Base-by-base conservation (phyloP, 768 basidiomycete genomes). In the Xerocomellus chrysenteron region DNA sequence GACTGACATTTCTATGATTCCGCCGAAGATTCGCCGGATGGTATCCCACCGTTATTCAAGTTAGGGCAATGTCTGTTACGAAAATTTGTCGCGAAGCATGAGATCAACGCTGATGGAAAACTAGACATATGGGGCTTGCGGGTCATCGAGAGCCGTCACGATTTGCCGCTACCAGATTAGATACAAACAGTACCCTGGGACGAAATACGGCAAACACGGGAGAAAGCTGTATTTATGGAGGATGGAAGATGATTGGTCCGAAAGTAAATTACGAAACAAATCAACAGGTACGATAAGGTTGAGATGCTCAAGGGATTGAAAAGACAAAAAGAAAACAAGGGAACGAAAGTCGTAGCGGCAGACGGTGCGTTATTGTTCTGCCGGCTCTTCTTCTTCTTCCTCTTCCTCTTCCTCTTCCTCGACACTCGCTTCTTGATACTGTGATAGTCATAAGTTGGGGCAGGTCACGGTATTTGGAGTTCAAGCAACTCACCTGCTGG, bases 341-440 rank as follows among this genome's bases (percentile, higher is more conserved):
- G 44, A n/a, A 58, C 9, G 9, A 47, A 36, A 50, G 19, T 28
- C 47, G 4, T 14, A 10, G 32, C 9, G 21, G 5, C 36, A 5
- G n/a, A 43, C 10, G 19, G n/a, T 24, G 54, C 26, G 50, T 67
- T 68, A 74, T 72, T 74, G 72, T 47, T 72, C 67, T 55, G 58
- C 62, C 6, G 35, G 63, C 26, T 62, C 66, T 45, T 19, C 69
- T 21, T 77, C 75, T 16, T 68, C 74, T 16, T 74, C 74, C 14
- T 76, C 76, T 37, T 80, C 32, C 32, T 1, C 32, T 3, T 32
- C 32, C 32, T 3, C 80, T n/a, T 76, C 80, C 2, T 67, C 66
- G 37, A 73, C 65, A 1, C 64, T 74, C 16, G 84, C 84, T 65
- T 86, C 85, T 71, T 86, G 85, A 63, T 86, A 87, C 80, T 86